Conservation (phyloP, 495 filamentous ascomycete genomes). For the Xylona heveae region DNA sequence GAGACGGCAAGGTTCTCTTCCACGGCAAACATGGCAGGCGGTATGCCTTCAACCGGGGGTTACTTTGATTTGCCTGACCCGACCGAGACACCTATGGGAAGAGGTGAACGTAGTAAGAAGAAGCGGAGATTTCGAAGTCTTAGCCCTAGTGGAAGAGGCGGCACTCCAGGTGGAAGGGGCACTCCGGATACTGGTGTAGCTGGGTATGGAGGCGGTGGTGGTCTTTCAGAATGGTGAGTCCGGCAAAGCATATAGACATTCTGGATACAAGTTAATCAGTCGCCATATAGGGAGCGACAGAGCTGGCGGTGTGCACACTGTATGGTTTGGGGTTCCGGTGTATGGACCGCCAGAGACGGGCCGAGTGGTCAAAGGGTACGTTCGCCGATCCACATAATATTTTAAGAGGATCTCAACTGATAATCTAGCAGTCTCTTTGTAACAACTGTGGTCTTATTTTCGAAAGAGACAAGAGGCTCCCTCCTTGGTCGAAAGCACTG, state of each 20-base stretch:
- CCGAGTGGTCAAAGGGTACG: constrained; percentile 68
- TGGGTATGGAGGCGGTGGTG: constrained; percentile 41
- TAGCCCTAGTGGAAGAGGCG: constrained; percentile 45
- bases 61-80: constrained; percentile 18
- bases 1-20: constrained; percentile 87
- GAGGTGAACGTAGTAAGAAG: constrained; percentile 79
- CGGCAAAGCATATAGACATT: neutral
- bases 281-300: constrained; percentile 38
- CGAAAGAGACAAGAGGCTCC: constrained; percentile 67
- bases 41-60: constrained; percentile 7
- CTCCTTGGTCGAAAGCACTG: constrained; percentile 65
- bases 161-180: constrained; percentile 48
- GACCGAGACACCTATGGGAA: constrained; percentile 46
- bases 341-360: constrained; percentile 90
- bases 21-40: constrained; percentile 47
- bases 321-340: constrained; percentile 62
- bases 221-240: constrained; percentile 44
- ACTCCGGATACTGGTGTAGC: constrained; percentile 53
- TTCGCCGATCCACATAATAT: constrained; percentile 5
- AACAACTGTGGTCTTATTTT: constrained; percentile 82
- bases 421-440: constrained; percentile 50
- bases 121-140: constrained; percentile 82
- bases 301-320: constrained; percentile 89
- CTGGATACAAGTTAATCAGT: neutral
- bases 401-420: neutral